Conservation (phyloP, 2,329 filamentous ascomycete genomes). For the Monosporascus sp. region DNA sequence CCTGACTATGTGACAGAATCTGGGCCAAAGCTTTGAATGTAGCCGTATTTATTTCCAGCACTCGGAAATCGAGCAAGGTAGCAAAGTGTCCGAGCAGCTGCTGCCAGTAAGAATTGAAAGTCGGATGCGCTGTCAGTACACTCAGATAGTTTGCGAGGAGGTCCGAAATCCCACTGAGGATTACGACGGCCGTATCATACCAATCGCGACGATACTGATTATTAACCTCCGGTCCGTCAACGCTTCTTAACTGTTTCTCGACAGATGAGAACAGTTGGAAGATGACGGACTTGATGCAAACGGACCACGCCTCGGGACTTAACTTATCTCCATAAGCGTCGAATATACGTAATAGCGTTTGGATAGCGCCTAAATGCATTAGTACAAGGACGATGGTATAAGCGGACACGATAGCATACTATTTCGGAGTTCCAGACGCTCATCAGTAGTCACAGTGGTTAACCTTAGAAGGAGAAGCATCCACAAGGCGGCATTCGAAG, state of each 20-base stretch:
- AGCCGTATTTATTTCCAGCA: conserved; percentile 67
- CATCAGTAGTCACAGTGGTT: conserved; percentile 65
- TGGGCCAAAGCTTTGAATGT: conserved; percentile 62
- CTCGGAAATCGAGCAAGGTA: conserved; percentile 53
- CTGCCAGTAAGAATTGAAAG: conserved; percentile 70
- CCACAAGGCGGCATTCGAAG: conserved; percentile 69
- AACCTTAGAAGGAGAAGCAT: conserved; percentile 68
- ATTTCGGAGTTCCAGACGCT: conserved; percentile 70
- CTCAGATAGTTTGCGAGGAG: conserved; percentile 74
- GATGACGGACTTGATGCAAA: conserved; percentile 75
- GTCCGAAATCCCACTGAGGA: conserved; percentile 66
- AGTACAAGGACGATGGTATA: conserved; percentile 30
- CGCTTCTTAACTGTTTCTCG: conserved; percentile 46
- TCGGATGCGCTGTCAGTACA: conserved; percentile 58
- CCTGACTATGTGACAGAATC: conserved; percentile 50
- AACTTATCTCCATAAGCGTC: conserved; percentile 84
- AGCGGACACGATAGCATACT: conserved; percentile 38
- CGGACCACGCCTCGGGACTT: conserved; percentile 71
- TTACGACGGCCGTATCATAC: conserved; percentile 69
- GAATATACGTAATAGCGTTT: conserved; percentile 85
- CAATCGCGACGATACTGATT: conserved; percentile 51
- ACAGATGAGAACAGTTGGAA: conserved; percentile 72
- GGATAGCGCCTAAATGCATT: conserved; percentile 60
- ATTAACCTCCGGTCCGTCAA: conserved; percentile 30
- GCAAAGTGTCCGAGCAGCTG: conserved; percentile 67